phyloP scores from a whole-genome alignment of 208 protist species.

The Leishmania guyanensis region DNA sequence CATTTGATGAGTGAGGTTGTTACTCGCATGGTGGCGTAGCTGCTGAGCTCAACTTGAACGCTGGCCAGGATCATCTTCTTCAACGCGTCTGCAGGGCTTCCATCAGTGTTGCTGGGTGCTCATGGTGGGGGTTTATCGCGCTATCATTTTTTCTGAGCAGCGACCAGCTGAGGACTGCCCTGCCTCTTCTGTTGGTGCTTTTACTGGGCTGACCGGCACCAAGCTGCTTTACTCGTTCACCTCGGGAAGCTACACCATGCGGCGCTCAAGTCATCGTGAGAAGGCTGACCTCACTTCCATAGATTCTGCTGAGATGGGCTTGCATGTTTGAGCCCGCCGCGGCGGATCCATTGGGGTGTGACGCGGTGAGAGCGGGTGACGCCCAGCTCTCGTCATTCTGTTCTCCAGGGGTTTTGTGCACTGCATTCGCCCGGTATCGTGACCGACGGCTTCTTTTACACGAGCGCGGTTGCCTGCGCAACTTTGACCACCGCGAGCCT shows the following conservation, averaged over 20 bases:
- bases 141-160: constrained; percentile 19
- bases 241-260: neutral
- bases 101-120: constrained; percentile 50
- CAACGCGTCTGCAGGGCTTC: constrained; percentile 49
- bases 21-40: constrained; percentile 33
- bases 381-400: neutral
- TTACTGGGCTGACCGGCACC: neutral
- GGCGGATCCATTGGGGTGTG: constrained; percentile 1
- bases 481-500: neutral
- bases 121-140: constrained; percentile 43
- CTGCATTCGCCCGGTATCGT: neutral
- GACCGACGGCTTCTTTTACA: constrained; percentile 3
- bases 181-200: neutral
- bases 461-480: neutral
- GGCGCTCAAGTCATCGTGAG: neutral
- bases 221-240: neutral
- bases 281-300: constrained; percentile 30
- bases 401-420: neutral
- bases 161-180: neutral
- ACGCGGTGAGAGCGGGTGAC: neutral
- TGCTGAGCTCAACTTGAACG: constrained; percentile 11
- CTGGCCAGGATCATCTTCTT: constrained; percentile 50
- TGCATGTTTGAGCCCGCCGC: constrained; percentile 49
- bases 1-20: constrained; percentile 72
- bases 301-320: constrained; percentile 48